Base-by-base conservation (phyloP, 1,284 basidiomycete genomes). In the Leccinum pachyderme region DNA sequence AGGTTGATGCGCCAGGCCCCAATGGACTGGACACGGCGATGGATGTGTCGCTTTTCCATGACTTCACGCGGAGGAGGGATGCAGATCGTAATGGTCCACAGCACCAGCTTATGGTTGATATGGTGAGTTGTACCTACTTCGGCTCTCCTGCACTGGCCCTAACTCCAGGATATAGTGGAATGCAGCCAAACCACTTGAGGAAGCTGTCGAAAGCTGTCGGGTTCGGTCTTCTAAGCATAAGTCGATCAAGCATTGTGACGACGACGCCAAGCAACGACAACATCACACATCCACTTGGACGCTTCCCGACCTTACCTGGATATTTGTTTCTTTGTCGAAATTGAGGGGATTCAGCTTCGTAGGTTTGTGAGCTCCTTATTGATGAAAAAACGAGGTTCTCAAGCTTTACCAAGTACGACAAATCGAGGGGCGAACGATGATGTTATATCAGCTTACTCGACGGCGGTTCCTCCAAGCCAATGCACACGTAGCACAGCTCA, bases 391-490 rank as follows among this genome's bases (percentile, higher is more conserved):
- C 8, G 24, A 18, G 28, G 9, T 27, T 9, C 32, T 51, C 15
- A 56, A 35, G 1, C 15, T 24, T 4, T 12, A 8, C 4, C 7
- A 55, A 80, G 81, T 75, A 5, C 79, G 81, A 58, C 81, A 83
- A 58, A 63, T 77, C 2, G 77, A 81, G 60, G 74, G 77, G 13
- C 73, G 81, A 32, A 67, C 74, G 1, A 72, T 72, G 55, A 77
- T 82, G 60, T 60, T 75, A 4, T 65, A 71, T 31, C 78, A 75
- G 32, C 71, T 84, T 27, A 63, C 73, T 5, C 68, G 68, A 31
- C 70, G 78, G 18, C 62, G 63, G 5, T 63, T 72, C 22, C 65
- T 74, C 8, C 56, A 51, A 48, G 29, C 48, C 9, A 49, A 55
- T 4, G 60, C 54, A 0, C 55, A 59, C 25, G 46, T 52, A 28